Base-by-base conservation (phyloP, 345 rosid genomes). In the Acer negundo region DNA sequence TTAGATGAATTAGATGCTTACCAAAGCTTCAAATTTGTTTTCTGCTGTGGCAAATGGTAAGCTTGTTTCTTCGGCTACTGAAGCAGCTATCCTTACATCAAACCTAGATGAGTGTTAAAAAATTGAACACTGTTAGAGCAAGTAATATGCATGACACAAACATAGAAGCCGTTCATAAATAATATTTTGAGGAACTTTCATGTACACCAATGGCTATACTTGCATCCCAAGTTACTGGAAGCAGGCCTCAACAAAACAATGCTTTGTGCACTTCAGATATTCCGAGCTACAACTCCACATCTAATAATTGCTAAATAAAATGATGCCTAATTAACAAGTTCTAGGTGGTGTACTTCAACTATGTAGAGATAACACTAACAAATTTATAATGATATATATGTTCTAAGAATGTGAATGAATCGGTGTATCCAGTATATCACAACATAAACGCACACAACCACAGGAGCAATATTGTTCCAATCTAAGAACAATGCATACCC, bases 11-110 rank as follows among this genome's bases (percentile, higher is more conserved):
- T 53, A 81, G 80, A 77, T 76, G 82, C 88, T 86, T 79, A 92
- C 99, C 98, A 95, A 84, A 79, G 99, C 99, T 85, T 95, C 99
- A 83, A 95, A 93, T 87, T 93, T 93, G 87, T 95, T 95, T 86
- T 95, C 98, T 51, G 99, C 99, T 1, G 99, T 90, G 81, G 92
- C 84, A 84, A 95, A 95, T 49, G 98, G 98, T 80, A 95, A 83
- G 66, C 72, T 85, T 75, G 99, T 95, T 81, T 95, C 98, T 67
- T 91, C 97, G 49, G 99, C 99, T 70, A 93, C 94, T 49, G 98
- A 95, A 59, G 90, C 86, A 82, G 98, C 99, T 86, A 95, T 87
- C 87, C 91, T 95, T 49, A 82, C 91, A 83, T 95, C 99, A 88
- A 95, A 95, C 82, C 98, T 93, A 85, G 69, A 83, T 17, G 19